Evolutionary conservation across 164 flowering plant genomes (phyloP).

Genomic region (grape (Vitis vinifera)): DNA sequence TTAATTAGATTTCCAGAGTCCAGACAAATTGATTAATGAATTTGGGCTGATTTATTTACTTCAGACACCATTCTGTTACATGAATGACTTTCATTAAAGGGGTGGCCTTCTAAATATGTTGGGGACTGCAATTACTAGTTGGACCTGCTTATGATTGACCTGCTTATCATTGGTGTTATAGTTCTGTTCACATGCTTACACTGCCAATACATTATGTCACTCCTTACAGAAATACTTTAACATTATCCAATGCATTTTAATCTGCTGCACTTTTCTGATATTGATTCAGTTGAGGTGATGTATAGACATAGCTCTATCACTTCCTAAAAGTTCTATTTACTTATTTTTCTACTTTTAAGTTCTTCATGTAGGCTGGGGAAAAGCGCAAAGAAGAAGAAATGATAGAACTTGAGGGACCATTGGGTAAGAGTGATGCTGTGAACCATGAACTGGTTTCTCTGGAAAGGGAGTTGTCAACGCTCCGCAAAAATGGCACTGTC

Average conservation of each 20-base stretch:
- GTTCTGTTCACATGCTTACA: background rate
- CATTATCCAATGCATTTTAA: background rate
- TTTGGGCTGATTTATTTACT: too few species aligned
- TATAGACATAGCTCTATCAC: background rate
- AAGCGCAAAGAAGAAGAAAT: constrained; percentile 95
- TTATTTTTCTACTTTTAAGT: constrained; percentile 8
- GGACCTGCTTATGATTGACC: too few species aligned
- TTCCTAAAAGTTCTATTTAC: background rate
- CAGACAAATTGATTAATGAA: too few species aligned
- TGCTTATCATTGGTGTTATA: background rate
- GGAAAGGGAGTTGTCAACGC: constrained; percentile 72
- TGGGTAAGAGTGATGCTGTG: constrained; percentile 76
- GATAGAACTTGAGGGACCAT: constrained; percentile 89
- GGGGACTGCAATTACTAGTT: too few species aligned
- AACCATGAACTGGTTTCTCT: constrained; percentile 73
- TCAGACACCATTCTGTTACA: too few species aligned
- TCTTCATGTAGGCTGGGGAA: constrained; percentile 80
- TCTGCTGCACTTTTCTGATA: background rate
- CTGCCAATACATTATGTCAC: background rate
- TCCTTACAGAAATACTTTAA: background rate
- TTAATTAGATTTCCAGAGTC: too few species aligned
- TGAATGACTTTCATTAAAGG: too few species aligned
- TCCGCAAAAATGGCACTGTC: constrained; percentile 67
- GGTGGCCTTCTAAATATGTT: too few species aligned
- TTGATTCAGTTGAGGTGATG: background rate